Conservation (phyloP, 495 filamentous ascomycete species). For the Rostrohypoxylon terebratum region DNA sequence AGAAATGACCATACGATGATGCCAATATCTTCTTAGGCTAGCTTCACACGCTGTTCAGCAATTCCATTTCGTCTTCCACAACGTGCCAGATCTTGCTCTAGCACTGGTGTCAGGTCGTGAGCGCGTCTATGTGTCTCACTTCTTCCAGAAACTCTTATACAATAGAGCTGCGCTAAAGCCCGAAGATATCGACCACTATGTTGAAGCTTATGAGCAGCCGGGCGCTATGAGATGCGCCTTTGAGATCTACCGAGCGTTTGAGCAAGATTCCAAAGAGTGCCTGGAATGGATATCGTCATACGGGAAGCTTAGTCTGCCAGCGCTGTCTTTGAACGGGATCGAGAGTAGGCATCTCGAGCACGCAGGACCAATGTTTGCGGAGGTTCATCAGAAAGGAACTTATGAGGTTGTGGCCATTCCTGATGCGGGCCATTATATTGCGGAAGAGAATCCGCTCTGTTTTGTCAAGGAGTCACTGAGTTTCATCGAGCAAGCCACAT, state of each 20-base stretch:
- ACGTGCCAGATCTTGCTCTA: constrained; percentile 56
- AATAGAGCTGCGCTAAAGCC: constrained; percentile 53
- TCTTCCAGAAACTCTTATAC: constrained; percentile 54
- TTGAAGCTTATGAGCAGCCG: constrained; percentile 51
- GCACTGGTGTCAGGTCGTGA: constrained; percentile 57
- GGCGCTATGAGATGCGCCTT: constrained; percentile 57
- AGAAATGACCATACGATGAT: not conserved
- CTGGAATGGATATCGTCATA: constrained; percentile 49
- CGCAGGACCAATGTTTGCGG: constrained; percentile 50
- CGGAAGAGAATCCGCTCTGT: constrained; percentile 55
- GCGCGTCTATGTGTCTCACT: constrained; percentile 59
- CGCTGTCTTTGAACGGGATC: constrained; percentile 53
- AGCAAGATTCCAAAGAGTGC: constrained; percentile 55
- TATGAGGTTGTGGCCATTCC: constrained; percentile 46
- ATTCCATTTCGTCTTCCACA: constrained; percentile 63
- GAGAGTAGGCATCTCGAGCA: constrained; percentile 41
- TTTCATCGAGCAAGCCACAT: constrained; percentile 19
- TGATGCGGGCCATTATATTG: constrained; percentile 54
- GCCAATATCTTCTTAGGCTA: constrained; percentile 14
- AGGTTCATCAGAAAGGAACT: constrained; percentile 50
- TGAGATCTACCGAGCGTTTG: constrained; percentile 58
- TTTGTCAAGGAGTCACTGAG: constrained; percentile 49
- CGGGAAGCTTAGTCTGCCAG: constrained; percentile 56
- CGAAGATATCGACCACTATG: constrained; percentile 56
- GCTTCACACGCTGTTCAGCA: constrained; percentile 46